Evolutionary conservation across 768 basidiomycete genomes (phyloP).

Genomic region (Panaeolus papilionaceus): DNA sequence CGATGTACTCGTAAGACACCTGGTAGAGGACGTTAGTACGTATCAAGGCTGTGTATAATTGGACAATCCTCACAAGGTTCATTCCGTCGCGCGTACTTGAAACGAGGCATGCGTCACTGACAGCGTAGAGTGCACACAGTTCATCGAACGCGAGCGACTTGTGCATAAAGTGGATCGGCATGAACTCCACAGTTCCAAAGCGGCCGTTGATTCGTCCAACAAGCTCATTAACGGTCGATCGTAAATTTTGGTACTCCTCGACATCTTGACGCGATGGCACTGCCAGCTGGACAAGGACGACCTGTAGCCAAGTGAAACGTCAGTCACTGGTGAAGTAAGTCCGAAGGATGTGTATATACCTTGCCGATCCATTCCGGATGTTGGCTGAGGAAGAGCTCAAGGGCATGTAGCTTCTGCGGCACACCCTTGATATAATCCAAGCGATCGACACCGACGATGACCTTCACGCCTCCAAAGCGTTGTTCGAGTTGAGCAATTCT

Average conservation of each 20-base stretch:
- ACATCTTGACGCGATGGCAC: constrained; percentile 98
- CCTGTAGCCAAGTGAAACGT: constrained; percentile 47
- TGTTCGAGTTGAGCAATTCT: constrained; percentile 85
- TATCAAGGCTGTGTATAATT: constrained; percentile 22
- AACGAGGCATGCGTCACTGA: constrained; percentile 96
- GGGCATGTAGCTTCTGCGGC: constrained; percentile 95
- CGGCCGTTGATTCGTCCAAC: constrained; percentile 98
- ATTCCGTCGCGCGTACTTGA: constrained; percentile 97
- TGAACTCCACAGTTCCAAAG: constrained; percentile 98
- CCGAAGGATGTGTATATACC: constrained; percentile 44
- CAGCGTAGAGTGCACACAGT: constrained; percentile 95
- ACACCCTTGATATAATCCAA: constrained; percentile 99
- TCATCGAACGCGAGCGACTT: constrained; percentile 93
- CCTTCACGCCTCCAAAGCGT: constrained; percentile 92
- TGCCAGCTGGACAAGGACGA: constrained; percentile 95
- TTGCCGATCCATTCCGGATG: constrained; percentile 99
- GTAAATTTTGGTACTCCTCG: constrained; percentile 98
- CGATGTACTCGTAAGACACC: constrained; percentile 99
- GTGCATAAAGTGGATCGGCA: constrained; percentile 99
- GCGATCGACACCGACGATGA: constrained; percentile 98
- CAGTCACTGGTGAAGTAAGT: neutral
- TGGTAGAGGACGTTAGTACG: constrained; percentile 43
- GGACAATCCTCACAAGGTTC: constrained; percentile 82
- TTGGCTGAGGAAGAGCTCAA: constrained; percentile 95
- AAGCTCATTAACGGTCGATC: constrained; percentile 95